These are phyloP conservation scores for Aspergillus oerlinghausenensis DNA, from an alignment of 2,329 filamentous ascomycete species.

Conservation along the genomic window DNA sequence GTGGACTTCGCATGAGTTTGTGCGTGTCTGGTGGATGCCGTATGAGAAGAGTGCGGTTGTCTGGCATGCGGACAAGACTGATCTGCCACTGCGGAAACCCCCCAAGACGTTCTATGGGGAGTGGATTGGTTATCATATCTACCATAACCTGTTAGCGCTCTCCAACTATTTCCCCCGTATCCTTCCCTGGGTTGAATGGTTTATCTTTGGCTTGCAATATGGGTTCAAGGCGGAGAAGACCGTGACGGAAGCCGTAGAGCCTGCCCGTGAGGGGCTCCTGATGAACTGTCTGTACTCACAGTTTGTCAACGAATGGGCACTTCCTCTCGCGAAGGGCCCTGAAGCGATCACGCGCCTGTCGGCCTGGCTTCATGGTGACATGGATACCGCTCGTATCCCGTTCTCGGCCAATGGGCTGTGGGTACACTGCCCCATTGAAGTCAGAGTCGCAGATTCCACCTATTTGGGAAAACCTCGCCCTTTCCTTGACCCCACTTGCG, in stretches of 20 bases:
- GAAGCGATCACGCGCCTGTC: conserved; percentile 79
- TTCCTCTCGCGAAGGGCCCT: conserved; percentile 79
- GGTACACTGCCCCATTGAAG: conserved; percentile 86
- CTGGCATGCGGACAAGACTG: conserved; percentile 80
- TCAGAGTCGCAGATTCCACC: conserved; percentile 73
- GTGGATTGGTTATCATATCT: conserved; percentile 76
- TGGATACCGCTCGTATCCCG: conserved; percentile 68
- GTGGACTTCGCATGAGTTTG: conserved; percentile 83
- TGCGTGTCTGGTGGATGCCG: conserved; percentile 96
- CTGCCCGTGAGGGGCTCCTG: conserved; percentile 72
- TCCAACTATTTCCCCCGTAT: conserved; percentile 73
- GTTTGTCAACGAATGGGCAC: conserved; percentile 96
- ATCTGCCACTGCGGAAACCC: conserved; percentile 56
- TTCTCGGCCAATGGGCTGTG: conserved; percentile 75
- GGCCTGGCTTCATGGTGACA: conserved; percentile 77
- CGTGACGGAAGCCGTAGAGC: conserved; percentile 70
- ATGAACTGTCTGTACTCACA: conserved; percentile 99
- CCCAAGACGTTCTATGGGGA: conserved; percentile 75
- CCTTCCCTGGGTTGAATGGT: conserved; percentile 87
- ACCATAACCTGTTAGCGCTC: conserved; percentile 83
- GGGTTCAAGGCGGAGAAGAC: conserved; percentile 68
- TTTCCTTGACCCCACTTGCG: conserved; percentile 67
- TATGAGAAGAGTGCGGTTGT: conserved; percentile 83
- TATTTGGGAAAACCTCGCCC: conserved; percentile 49
- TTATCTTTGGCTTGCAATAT: conserved; percentile 96